phyloP scores from a whole-genome alignment of 306 rosid species.

The Cajanus cajan region DNA sequence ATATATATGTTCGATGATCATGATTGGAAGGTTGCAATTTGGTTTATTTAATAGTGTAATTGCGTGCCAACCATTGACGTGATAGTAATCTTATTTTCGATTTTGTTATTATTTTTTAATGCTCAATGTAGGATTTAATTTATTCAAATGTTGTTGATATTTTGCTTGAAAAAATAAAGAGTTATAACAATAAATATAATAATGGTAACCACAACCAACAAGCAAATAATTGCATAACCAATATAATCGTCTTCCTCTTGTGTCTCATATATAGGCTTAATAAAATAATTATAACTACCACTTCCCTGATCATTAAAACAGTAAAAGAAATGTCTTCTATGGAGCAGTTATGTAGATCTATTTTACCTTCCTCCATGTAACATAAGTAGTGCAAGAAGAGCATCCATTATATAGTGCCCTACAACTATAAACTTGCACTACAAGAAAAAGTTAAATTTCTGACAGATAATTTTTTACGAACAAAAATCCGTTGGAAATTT shows the following conservation, averaged over 20 bases:
- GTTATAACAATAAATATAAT: no score
- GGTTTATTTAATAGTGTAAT: not conserved
- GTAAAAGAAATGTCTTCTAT: not conserved
- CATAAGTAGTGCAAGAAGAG: not conserved
- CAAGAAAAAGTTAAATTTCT: no score
- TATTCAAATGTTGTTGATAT: no score
- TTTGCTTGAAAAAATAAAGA: no score
- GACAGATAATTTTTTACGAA: no score
- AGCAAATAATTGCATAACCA: conserved; percentile 3
- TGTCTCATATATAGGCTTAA: conserved; percentile 13
- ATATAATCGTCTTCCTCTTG: not conserved
- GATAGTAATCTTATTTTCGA: conserved; percentile 29
- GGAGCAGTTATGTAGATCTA: not conserved
- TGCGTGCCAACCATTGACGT: not conserved
- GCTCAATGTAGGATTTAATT: not conserved
- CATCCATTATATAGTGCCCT: not conserved
- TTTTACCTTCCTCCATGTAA: not conserved
- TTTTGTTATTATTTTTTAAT: not conserved
- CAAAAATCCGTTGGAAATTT: no score
- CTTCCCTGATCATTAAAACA: not conserved
- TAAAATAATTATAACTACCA: conserved; percentile 2
- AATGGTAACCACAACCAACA: no score
- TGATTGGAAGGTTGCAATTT: conserved; percentile 10
- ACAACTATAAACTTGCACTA: not conserved
- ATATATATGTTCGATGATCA: conserved; percentile 13